Evolutionary conservation across 1,139 yeast genomes (phyloP).

Genomic region (Yamadazyma membranifaciens): DNA sequence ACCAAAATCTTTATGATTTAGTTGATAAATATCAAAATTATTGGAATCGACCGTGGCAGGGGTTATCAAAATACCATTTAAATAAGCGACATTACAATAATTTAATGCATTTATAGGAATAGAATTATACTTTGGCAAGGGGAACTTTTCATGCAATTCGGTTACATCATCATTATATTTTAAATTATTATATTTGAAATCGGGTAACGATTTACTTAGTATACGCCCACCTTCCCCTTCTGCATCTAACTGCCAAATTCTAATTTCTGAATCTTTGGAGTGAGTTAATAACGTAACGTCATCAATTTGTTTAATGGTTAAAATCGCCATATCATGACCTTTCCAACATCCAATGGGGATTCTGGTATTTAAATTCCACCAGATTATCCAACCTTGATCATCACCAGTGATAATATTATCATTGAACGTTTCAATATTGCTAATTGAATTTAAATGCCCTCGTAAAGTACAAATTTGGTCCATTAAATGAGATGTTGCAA

Average conservation of each 20-base stretch:
- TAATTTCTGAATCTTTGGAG: conserved; percentile 51
- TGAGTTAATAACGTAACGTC: conserved; percentile 45
- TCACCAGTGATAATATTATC: conserved; percentile 35
- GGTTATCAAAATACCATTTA: conserved; percentile 33
- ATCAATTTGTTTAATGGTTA: conserved; percentile 39
- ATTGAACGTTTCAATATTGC: conserved; percentile 9
- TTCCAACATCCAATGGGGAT: conserved; percentile 47
- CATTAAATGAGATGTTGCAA: conserved; percentile 2
- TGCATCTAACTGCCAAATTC: conserved; percentile 43
- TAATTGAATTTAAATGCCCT: conserved; percentile 20
- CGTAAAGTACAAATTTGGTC: conserved; percentile 19
- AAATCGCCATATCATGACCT: conserved; percentile 48
- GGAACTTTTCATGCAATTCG: conserved; percentile 13
- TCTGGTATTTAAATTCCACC: conserved; percentile 50
- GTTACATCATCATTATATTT: conserved; percentile 12
- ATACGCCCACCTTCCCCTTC: not conserved
- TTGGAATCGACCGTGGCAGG: conserved; percentile 56
- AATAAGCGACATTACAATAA: conserved; percentile 48
- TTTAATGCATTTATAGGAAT: conserved; percentile 58
- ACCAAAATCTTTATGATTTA: conserved; percentile 22
- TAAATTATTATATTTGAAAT: conserved; percentile 13
- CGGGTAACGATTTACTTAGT: conserved; percentile 10
- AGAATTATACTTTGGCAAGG: conserved; percentile 24
- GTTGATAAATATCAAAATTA: conserved; percentile 49
- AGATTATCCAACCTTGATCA: conserved; percentile 45